Evolutionary conservation across 2,329 filamentous ascomycete genomes (phyloP), one percentile per base, ranked within the genome.

Genomic region (Scytalidium lignicola): DNA sequence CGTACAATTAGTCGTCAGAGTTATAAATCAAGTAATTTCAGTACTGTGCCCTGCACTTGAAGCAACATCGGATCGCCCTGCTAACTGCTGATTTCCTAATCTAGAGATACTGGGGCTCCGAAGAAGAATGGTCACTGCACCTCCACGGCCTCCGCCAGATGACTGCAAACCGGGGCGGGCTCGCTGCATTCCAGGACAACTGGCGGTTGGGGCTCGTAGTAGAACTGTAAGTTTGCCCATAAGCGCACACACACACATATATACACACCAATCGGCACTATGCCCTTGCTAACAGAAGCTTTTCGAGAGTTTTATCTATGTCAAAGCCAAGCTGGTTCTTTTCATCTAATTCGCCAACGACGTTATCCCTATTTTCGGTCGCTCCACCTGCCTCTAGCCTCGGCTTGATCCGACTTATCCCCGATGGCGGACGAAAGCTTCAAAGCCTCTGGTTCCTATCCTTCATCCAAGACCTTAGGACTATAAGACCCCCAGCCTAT

Each of bases 91-190:
- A 5, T 37, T n/a, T n/a, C 12, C 15, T 8, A 17, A 37, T 37
- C 15, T 43, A 61, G 51, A 54, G 65, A 52, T 67, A 66, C 39
- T 67, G 63, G 65, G 64, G 63, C 10, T 65, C 63, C 1, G 63
- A 58, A 46, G 50, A 52, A 43, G 59, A 62, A 41, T 67, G 64
- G 65, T 55, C 58, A 12, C 57, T 67, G n/a, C 64, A 67, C 29
- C 64, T 62, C 26, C 52, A 55, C 21, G 64, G 64, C 7, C 48
- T 67, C 15, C 56, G 63, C 22, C 53, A 58, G 20, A 67, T 67
- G 60, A 63, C 67, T 15, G 52, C 65, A n/a, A 62, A 62, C 19
- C 57, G 59, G 49, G 64, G 65, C n/a, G 65, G 65, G 6, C 52
- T 67, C 17, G 45, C 53, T 12, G 47, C 52, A 21, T 55, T 67